Percentiles rank a stretch among this genome's conserved stretches.
Conservation (phyloP, 1,139 yeast species). For the Arxiozyma heterogenica region DNA sequence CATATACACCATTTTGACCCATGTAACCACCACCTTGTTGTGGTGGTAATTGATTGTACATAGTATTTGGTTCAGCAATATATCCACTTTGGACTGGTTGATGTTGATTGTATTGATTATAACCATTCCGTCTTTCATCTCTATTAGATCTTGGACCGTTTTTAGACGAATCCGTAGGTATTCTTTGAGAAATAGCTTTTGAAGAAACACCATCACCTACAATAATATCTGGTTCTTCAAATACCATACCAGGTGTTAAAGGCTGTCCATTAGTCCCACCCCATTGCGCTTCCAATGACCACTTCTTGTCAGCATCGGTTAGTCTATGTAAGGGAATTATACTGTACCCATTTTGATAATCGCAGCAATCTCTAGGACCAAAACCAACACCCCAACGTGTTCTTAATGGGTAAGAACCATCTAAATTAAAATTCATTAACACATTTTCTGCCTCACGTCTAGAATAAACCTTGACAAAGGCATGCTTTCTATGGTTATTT, state of each 20-base stretch:
- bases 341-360: conserved; percentile 83
- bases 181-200: conserved; percentile 78
- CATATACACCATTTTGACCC: conserved; percentile 14
- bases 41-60: conserved; percentile 26
- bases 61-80: conserved; percentile 2
- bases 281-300: conserved; percentile 90
- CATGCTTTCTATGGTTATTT: conserved; percentile 85
- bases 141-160: conserved; percentile 77
- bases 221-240: conserved; percentile 97
- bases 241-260: conserved; percentile 68
- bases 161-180: conserved; percentile 81
- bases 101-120: conserved; percentile 15
- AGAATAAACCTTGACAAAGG: conserved; percentile 93
- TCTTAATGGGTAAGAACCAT: conserved; percentile 54
- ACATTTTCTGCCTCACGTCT: conserved; percentile 87
- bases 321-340: conserved; percentile 77
- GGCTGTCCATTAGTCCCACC: conserved; percentile 95
- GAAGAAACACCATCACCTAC: conserved; percentile 92
- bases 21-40: conserved; percentile 18
- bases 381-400: conserved; percentile 99
- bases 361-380: conserved; percentile 97
- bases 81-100: conserved; percentile 2
- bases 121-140: conserved; percentile 32
- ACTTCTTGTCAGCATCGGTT: conserved; percentile 85
- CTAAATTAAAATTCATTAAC: conserved; percentile 45